These are phyloP conservation scores for Fusarium nodosum DNA, from an alignment of 2,329 filamentous ascomycete species.

Conservation along the genomic window DNA sequence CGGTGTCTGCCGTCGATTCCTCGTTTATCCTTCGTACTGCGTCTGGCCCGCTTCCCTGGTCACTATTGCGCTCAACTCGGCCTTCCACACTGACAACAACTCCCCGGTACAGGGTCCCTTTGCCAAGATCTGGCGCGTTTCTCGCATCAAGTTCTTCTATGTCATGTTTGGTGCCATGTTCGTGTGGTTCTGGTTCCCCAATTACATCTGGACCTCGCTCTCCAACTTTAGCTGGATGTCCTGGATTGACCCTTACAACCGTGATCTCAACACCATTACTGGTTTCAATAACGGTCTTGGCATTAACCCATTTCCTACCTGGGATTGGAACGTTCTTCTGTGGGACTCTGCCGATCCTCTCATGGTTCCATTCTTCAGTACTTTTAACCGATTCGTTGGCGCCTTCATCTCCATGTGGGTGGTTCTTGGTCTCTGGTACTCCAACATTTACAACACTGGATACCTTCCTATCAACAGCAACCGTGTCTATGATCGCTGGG, in stretches of 20 bases:
- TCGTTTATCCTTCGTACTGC: constrained; percentile 68
- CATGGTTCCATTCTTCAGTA: constrained; percentile 69
- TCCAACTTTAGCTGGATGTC: constrained; percentile 69
- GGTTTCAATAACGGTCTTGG: constrained; percentile 62
- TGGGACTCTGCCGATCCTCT: constrained; percentile 61
- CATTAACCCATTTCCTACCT: constrained; percentile 62
- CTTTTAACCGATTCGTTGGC: constrained; percentile 72
- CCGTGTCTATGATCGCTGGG: constrained; percentile 64
- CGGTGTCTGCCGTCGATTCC: constrained; percentile 66
- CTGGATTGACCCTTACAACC: constrained; percentile 66
- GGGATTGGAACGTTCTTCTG: constrained; percentile 63
- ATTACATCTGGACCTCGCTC: constrained; percentile 66
- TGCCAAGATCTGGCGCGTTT: constrained; percentile 60
- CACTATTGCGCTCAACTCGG: constrained; percentile 67
- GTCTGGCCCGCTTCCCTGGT: constrained; percentile 71
- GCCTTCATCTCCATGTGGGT: constrained; percentile 68
- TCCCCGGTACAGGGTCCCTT: constrained; percentile 59
- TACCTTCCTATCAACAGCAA: constrained; percentile 69
- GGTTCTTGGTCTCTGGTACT: constrained; percentile 70
- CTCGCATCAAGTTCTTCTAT: constrained; percentile 66
- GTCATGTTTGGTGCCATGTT: constrained; percentile 67
- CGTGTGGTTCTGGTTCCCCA: constrained; percentile 70
- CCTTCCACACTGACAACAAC: constrained; percentile 64
- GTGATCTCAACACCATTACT: constrained; percentile 58
- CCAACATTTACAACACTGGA: constrained; percentile 68